Conservation (phyloP, 2,329 filamentous ascomycete genomes). For the Drechslerella coelobrocha region DNA sequence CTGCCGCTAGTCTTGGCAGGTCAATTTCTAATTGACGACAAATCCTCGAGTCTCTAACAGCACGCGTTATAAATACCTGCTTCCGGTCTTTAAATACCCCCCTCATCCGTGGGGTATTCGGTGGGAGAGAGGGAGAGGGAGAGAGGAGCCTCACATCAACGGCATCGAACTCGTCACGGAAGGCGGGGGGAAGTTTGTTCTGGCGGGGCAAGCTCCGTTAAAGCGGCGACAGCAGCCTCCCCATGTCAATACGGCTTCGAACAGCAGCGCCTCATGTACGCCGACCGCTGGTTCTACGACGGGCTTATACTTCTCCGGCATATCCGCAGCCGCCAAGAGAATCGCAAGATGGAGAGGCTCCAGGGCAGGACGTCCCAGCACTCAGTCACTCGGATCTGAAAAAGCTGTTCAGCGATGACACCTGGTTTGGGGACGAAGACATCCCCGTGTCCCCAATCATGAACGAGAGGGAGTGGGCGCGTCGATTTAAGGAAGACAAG, state of each 20-base stretch:
- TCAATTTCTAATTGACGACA: not conserved
- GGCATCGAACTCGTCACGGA: no score
- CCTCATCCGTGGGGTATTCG: no score
- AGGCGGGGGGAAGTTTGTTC: not conserved
- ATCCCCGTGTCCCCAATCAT: conserved; percentile 38
- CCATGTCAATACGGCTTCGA: conserved; percentile 37
- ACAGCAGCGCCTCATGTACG: conserved; percentile 6
- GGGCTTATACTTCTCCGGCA: conserved; percentile 15
- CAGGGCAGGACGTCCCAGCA: conserved; percentile 19
- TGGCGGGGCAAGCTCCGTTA: not conserved
- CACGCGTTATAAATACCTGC: conserved; percentile 13
- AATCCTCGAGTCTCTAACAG: not conserved
- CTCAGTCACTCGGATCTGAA: conserved; percentile 16
- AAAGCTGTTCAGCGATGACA: conserved; percentile 31
- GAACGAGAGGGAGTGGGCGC: conserved; percentile 29
- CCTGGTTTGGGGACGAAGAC: conserved; percentile 3
- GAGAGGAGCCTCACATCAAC: no score
- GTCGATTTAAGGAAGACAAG: conserved; percentile 24
- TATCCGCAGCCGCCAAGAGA: not conserved
- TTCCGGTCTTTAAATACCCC: not conserved
- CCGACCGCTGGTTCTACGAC: conserved; percentile 18
- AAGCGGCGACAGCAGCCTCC: not conserved
- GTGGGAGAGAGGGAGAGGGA: no score
- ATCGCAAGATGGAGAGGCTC: conserved; percentile 23
- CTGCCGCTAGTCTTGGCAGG: conserved; percentile 11